Evolutionary conservation across 305 asterid genomes (phyloP).

Genomic region (Fraxinus baroniana): DNA sequence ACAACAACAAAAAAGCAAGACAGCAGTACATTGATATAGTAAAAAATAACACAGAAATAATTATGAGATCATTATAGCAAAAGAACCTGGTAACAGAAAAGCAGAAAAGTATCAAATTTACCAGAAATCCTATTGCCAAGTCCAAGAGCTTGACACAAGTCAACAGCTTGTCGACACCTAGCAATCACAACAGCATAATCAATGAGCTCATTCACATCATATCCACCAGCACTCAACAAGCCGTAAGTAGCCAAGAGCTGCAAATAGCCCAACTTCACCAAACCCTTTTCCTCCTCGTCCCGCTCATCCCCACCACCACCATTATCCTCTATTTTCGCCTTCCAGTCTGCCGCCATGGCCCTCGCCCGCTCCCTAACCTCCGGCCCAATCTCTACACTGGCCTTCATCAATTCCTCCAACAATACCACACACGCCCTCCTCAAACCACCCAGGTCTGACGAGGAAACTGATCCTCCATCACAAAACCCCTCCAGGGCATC

Average conservation of each 20-base stretch:
- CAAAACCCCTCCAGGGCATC: constrained; percentile 51
- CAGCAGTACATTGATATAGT: background rate
- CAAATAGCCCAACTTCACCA: constrained; percentile 54
- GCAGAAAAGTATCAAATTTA: constrained; percentile 22
- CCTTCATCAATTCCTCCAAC: constrained; percentile 57
- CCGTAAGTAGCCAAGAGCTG: constrained; percentile 56
- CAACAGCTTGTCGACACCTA: constrained; percentile 45
- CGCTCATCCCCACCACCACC: constrained; percentile 34
- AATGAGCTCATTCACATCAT: constrained; percentile 42
- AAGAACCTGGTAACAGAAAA: background rate
- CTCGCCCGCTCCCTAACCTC: constrained; percentile 45
- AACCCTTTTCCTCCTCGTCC: constrained; percentile 27
- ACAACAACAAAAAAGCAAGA: background rate
- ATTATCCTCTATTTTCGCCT: constrained; percentile 29
- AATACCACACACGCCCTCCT: constrained; percentile 49
- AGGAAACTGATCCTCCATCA: constrained; percentile 25
- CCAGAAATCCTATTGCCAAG: constrained; percentile 51
- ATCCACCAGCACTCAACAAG: constrained; percentile 31
- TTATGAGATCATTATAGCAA: background rate
- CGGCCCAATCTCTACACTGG: constrained; percentile 37
- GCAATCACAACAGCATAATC: constrained; percentile 49
- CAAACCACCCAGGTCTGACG: constrained; percentile 16
- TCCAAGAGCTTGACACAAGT: constrained; percentile 47
- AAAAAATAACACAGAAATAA: background rate
- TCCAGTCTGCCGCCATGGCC: constrained; percentile 43